Evolutionary conservation across 345 rosid genomes (phyloP).

Genomic region (Corchorus olitorius): DNA sequence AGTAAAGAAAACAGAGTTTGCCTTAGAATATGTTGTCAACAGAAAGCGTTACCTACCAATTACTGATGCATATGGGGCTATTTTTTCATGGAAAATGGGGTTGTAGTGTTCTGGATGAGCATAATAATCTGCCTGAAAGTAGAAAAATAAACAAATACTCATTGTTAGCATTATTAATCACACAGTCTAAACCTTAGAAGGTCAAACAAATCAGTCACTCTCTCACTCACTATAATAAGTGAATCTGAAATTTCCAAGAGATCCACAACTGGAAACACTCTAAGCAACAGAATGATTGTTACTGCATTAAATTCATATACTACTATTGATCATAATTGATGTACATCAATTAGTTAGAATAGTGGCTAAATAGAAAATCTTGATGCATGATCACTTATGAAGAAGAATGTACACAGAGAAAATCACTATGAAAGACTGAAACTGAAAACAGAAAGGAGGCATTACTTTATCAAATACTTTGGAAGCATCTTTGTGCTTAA

Average conservation of each 20-base stretch:
- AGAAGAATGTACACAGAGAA: neutral
- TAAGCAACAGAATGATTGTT: neutral
- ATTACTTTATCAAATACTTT: constrained; percentile 74
- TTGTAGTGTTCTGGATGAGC: constrained; percentile 90
- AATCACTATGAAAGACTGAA: constrained; percentile 5
- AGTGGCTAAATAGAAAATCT: neutral
- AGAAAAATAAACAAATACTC: neutral
- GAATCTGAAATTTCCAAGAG: neutral
- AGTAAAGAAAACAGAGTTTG: neutral
- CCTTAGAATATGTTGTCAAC: neutral
- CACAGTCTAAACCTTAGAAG: neutral
- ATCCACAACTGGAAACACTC: neutral
- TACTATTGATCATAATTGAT: neutral
- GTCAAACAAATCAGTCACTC: neutral
- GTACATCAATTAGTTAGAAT: neutral
- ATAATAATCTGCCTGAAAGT: constrained; percentile 81
- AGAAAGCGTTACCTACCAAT: constrained; percentile 59
- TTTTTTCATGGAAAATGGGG: constrained; percentile 70
- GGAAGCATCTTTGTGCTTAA: constrained; percentile 67
- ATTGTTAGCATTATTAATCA: constrained; percentile 1
- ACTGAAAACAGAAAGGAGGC: neutral
- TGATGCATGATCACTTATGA: neutral
- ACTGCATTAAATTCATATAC: neutral
- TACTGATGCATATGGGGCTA: constrained; percentile 79
- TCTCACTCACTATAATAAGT: neutral